Conservation (phyloP, 257 asterid species). For the Forsythia viridissima region DNA sequence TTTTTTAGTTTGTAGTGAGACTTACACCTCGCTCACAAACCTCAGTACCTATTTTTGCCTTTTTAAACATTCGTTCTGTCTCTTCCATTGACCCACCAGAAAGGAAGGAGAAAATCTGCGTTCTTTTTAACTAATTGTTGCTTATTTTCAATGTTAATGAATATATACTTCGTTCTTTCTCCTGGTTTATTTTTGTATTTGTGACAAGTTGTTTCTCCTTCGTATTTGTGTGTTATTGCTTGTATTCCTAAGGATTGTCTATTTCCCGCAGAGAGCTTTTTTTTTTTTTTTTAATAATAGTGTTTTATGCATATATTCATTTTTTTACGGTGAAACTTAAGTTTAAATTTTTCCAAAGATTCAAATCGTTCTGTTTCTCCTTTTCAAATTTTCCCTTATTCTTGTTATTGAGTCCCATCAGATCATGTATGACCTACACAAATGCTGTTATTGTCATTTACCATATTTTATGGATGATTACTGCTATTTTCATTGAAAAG, state of each 20-base stretch:
- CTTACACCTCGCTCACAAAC: too few relatives aligned
- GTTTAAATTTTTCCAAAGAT: background rate
- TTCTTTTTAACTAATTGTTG: background rate
- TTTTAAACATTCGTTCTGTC: background rate
- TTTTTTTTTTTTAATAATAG: background rate
- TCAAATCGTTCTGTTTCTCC: slow-evolving; percentile 6
- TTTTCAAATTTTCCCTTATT: slow-evolving; percentile 9
- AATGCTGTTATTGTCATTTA: background rate
- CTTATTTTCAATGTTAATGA: slow-evolving; percentile 10
- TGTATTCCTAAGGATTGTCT: too few relatives aligned
- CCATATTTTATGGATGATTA: background rate
- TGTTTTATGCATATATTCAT: background rate
- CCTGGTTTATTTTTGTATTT: background rate
- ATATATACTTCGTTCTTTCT: background rate
- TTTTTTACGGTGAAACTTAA: background rate
- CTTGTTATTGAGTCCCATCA: background rate
- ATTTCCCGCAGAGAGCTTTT: background rate
- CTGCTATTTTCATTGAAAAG: background rate
- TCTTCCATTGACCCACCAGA: background rate
- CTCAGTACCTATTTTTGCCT: too few relatives aligned
- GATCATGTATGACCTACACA: slow-evolving; percentile 8
- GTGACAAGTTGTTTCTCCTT: background rate
- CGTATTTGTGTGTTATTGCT: too few relatives aligned
- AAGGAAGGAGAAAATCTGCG: background rate
- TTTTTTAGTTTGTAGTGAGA: too few relatives aligned